Evolutionary conservation across 176 grass and related monocot genomes (phyloP), one percentile per base, ranked within the genome.

Genomic region (Avena atlantica): DNA sequence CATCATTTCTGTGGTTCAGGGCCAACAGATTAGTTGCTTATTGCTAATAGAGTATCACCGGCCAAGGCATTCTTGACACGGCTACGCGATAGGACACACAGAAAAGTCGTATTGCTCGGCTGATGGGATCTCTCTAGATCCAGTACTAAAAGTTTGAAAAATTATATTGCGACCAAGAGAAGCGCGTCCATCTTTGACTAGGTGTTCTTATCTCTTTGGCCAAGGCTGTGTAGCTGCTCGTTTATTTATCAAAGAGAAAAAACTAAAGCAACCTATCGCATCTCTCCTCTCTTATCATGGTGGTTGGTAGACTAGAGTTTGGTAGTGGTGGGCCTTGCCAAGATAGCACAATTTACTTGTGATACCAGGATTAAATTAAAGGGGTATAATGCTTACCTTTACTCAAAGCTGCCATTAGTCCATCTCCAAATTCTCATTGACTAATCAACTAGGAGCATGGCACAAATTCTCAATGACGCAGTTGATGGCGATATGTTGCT

Each of bases 211-310:
- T 86, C 70, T 70, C 51, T 42, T 11, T 81, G 19, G n/a, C 51
- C 36, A 76, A 49, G 45, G n/a, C 10, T 59, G 85, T 51, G 29
- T 67, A 57, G 13, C 31, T 82, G 8, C 51, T 66, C 48, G 17
- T 74, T 83, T 78, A 25, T 87, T 88, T 91, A 87, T 87, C 85
- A 84, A 84, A 80, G 27, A 25, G 67, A 49, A 87, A 84, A 84
- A 84, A 79, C 69, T 81, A 88, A 88, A 88, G 56, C 51, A 81
- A 62, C 86, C 76, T 85, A 87, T 91, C 89, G 52, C 25, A 44
- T 76, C 40, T 84, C 16, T 15, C 12, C 31, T 83, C 85, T 85
- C 86, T 88, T 91, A 91, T 91, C 89, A 76, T 34, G 85, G 67
- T 84, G 20, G 85, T 80, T 84, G 85, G 70, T 86, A 34, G 74